phyloP scores from a whole-genome alignment of 1,284 basidiomycete genomes.

The Peniophora sp. region DNA sequence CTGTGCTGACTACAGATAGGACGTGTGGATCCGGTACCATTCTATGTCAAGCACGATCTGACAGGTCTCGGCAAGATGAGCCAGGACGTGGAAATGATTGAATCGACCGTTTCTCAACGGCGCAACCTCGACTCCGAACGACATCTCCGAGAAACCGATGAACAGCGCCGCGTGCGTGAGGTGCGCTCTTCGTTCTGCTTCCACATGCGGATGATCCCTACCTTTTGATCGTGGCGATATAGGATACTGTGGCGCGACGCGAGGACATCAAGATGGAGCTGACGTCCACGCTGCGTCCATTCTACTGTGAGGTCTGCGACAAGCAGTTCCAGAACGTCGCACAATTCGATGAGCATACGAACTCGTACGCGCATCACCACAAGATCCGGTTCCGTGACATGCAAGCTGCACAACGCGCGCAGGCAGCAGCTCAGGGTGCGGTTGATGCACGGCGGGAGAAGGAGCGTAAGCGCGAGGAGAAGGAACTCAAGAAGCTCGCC shows the following conservation, averaged over 20 bases:
- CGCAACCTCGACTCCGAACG: conserved; percentile 72
- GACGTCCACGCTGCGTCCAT: conserved; percentile 55
- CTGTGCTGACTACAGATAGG: conserved; percentile 32
- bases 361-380: conserved; percentile 79
- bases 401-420: conserved; percentile 54
- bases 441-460: conserved; percentile 71
- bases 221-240: conserved; percentile 7
- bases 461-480: conserved; percentile 74
- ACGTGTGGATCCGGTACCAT: conserved; percentile 74
- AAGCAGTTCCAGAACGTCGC: conserved; percentile 78
- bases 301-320: conserved; percentile 75
- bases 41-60: conserved; percentile 66
- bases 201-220: conserved; percentile 1
- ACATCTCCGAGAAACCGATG: conserved; percentile 68
- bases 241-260: conserved; percentile 64
- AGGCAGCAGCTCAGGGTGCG: conserved; percentile 45
- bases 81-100: conserved; percentile 74
- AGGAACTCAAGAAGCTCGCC: conserved; percentile 71
- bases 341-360: conserved; percentile 80
- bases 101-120: conserved; percentile 73
- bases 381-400: conserved; percentile 71
- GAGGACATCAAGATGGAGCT: conserved; percentile 61
- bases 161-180: conserved; percentile 64
- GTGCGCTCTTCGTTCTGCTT: conserved; percentile 26
- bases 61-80: conserved; percentile 71